Evolutionary conservation across 371 early-diverging fungal genomes (phyloP).

Genomic region (Furculomyces boomerangus): DNA sequence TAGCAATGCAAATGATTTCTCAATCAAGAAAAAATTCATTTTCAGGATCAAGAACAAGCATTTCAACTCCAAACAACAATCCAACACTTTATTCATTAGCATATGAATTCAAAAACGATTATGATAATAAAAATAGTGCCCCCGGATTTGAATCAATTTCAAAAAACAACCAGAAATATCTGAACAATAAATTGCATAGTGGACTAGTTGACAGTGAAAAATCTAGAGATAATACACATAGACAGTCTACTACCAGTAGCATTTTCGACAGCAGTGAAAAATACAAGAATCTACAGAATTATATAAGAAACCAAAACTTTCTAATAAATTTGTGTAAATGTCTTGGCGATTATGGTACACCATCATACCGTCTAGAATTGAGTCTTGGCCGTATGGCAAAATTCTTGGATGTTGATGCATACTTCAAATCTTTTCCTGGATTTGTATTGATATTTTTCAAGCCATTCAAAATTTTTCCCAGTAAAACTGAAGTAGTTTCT

Average conservation of each 20-base stretch:
- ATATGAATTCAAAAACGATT: neutral
- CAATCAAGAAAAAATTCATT: neutral
- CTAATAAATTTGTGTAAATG: neutral
- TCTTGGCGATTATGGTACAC: neutral
- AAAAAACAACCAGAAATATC: no score
- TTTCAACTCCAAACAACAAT: neutral
- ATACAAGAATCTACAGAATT: neutral
- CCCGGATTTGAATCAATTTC: no score
- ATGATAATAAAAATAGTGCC: neutral
- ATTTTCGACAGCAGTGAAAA: no score
- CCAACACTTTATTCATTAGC: neutral
- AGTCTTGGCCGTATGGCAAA: slow-evolving; percentile 8
- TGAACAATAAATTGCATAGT: no score
- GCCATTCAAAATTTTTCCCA: slow-evolving; percentile 50
- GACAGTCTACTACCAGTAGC: neutral
- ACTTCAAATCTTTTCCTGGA: slow-evolving; percentile 47
- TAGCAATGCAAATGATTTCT: neutral
- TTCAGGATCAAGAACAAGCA: neutral
- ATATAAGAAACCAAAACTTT: neutral
- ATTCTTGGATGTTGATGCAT: slow-evolving; percentile 42
- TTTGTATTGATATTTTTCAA: slow-evolving; percentile 49
- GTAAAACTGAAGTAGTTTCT: slow-evolving; percentile 53
- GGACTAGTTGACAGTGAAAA: no score
- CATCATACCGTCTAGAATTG: slow-evolving; percentile 14
- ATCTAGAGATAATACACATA: no score